Percentiles rank a stretch among this genome's conserved stretches.
These are phyloP conservation scores for Heterobasidion parviporum DNA, from an alignment of 1,284 basidiomycete genomes.

Conservation along the genomic window DNA sequence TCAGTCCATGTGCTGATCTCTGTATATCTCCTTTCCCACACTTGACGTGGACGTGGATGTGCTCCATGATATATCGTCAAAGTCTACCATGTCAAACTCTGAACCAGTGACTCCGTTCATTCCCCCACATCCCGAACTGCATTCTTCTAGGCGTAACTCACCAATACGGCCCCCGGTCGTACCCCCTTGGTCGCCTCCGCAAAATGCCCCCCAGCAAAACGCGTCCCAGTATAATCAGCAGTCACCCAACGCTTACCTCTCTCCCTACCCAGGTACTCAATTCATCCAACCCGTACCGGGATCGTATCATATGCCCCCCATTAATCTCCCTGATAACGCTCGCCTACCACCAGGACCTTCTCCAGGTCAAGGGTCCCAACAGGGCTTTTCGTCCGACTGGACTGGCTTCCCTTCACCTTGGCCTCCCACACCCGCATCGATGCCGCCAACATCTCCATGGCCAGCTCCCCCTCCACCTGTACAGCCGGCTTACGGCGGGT, in stretches of 20 bases:
- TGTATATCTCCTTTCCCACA: too few relatives aligned
- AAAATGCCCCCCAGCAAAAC: conserved; percentile 1
- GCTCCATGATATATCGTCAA: background rate
- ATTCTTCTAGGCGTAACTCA: background rate
- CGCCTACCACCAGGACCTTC: background rate
- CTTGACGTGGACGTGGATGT: background rate
- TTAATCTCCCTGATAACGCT: conserved; percentile 10
- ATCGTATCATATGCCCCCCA: conserved; percentile 24
- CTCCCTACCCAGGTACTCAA: conserved; percentile 8
- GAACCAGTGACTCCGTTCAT: conserved; percentile 12
- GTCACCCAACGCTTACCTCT: conserved; percentile 5
- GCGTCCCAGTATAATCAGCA: conserved; percentile 3
- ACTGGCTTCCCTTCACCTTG: conserved; percentile 8
- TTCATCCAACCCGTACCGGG: conserved; percentile 14
- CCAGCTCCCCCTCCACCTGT: conserved; percentile 1
- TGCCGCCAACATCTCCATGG: conserved; percentile 7
- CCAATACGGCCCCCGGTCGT: conserved; percentile 6
- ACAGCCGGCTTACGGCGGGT: background rate
- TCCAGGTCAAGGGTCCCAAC: conserved; percentile 1
- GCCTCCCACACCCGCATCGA: conserved; percentile 5
- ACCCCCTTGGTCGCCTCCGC: conserved; percentile 8
- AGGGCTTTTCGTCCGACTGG: conserved; percentile 13
- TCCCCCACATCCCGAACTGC: conserved; percentile 7
- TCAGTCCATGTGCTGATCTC: too few relatives aligned
- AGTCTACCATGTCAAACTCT: conserved; percentile 8